Evolutionary conservation across 2,329 filamentous ascomycete genomes (phyloP).

Genomic region (Orbilia javanica): DNA sequence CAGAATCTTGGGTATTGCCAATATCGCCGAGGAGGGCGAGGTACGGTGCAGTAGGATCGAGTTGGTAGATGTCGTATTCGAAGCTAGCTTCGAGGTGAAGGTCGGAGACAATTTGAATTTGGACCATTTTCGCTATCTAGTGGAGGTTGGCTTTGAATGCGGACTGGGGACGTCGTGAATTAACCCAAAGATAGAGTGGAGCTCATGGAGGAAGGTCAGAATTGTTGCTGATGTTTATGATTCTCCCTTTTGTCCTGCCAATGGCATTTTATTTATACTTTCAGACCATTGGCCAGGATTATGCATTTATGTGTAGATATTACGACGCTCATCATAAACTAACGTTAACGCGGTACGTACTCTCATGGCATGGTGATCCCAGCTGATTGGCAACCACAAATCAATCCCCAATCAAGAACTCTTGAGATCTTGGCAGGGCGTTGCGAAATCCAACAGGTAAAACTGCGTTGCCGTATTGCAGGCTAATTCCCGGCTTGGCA

Average conservation of each 20-base stretch:
- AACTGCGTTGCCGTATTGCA: neutral
- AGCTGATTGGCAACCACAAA: neutral
- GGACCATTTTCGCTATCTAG: neutral
- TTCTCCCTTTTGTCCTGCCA: too few species aligned
- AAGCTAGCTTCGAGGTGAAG: conserved; percentile 70
- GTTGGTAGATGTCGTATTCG: conserved; percentile 69
- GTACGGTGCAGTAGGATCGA: conserved; percentile 68
- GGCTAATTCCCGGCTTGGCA: conserved; percentile 21
- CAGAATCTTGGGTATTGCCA: conserved; percentile 67
- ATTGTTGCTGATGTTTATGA: too few species aligned
- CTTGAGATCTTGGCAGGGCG: neutral
- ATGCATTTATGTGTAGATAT: too few species aligned
- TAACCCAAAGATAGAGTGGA: too few species aligned
- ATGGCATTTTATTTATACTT: too few species aligned
- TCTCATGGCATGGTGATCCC: neutral
- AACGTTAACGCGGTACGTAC: neutral
- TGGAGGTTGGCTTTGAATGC: neutral
- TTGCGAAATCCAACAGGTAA: conserved; percentile 3
- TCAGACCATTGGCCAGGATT: too few species aligned
- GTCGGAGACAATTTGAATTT: conserved; percentile 70
- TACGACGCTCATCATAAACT: too few species aligned
- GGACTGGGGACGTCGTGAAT: neutral
- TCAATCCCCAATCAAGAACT: neutral
- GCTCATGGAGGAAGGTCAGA: too few species aligned
- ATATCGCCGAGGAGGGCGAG: conserved; percentile 73